Evolutionary conservation across 2,329 filamentous ascomycete genomes (phyloP).

Genomic region (Pseudogymnoascus sp.): DNA sequence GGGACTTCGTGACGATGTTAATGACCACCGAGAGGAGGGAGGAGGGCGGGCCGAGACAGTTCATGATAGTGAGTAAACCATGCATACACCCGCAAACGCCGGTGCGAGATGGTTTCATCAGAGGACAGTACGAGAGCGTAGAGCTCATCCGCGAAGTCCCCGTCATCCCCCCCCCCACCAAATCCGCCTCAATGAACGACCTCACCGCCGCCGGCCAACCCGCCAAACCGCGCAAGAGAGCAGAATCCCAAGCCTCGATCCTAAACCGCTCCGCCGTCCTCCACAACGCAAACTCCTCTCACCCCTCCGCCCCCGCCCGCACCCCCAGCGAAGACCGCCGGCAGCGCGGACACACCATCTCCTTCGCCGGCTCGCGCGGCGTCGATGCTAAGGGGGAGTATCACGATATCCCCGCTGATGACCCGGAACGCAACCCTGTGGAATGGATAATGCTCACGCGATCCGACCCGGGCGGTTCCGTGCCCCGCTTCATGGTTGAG

Average conservation of each 20-base stretch:
- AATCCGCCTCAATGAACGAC: constrained; percentile 38
- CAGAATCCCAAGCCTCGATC: constrained; percentile 20
- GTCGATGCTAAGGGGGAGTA: constrained; percentile 29
- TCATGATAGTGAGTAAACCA: constrained; percentile 81
- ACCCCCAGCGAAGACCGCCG: constrained; percentile 19
- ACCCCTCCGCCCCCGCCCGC: constrained; percentile 15
- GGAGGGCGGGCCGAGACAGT: constrained; percentile 51
- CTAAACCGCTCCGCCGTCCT: constrained; percentile 35
- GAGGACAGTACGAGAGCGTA: constrained; percentile 65
- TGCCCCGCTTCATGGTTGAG: constrained; percentile 65
- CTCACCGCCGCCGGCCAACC: constrained; percentile 28
- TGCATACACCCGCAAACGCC: constrained; percentile 68
- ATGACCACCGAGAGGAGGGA: constrained; percentile 47
- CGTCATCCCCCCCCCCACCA: constrained; percentile 34
- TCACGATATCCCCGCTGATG: constrained; percentile 28
- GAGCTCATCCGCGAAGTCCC: constrained; percentile 84
- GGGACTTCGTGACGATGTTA: constrained; percentile 79
- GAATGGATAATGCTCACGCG: constrained; percentile 71
- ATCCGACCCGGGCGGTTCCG: constrained; percentile 63
- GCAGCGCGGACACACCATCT: constrained; percentile 33
- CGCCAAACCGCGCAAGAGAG: constrained; percentile 17
- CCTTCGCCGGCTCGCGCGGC: constrained; percentile 32
- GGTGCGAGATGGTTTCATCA: constrained; percentile 62
- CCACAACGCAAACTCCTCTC: constrained; percentile 31
- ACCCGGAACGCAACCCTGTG: constrained; percentile 51